Evolutionary conservation across 2,329 filamentous ascomycete genomes (phyloP).

Genomic region (Verticillium isaacii): DNA sequence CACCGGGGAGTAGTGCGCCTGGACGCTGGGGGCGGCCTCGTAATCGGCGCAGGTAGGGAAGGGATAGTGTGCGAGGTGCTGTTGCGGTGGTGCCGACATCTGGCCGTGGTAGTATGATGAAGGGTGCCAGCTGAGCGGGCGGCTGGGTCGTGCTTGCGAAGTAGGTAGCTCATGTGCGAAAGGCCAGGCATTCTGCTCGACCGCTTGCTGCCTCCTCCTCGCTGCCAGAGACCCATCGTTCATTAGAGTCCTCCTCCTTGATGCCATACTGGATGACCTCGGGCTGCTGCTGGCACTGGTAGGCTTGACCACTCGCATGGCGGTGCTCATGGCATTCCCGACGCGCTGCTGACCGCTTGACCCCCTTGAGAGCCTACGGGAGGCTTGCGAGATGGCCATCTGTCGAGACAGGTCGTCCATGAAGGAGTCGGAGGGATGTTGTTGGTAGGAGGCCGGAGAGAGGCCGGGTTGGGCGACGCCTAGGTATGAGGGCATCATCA

Average conservation of each 20-base stretch:
- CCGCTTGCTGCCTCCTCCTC: constrained; percentile 40
- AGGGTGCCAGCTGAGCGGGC: constrained; percentile 75
- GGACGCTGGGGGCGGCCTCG: constrained; percentile 31
- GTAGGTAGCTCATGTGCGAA: constrained; percentile 14
- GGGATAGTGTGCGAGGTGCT: constrained; percentile 33
- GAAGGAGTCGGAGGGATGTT: constrained; percentile 31
- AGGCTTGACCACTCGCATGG: constrained; percentile 60
- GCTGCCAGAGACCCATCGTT: constrained; percentile 38
- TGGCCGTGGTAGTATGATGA: constrained; percentile 39
- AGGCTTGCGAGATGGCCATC: constrained; percentile 39
- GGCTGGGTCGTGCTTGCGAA: constrained; percentile 35
- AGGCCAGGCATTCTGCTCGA: constrained; percentile 37
- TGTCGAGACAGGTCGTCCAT: constrained; percentile 50
- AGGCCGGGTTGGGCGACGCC: constrained; percentile 25
- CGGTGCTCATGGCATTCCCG: constrained; percentile 25
- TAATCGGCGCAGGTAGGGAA: constrained; percentile 32
- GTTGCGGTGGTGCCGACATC: constrained; percentile 24
- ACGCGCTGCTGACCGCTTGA: constrained; percentile 41
- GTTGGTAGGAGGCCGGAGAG: constrained; percentile 24
- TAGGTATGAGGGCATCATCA: constrained; percentile 29
- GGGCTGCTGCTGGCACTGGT: constrained; percentile 67
- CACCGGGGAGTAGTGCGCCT: constrained; percentile 47
- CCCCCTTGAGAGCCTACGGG: constrained; percentile 42
- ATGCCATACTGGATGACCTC: constrained; percentile 42
- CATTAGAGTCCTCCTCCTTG: constrained; percentile 53